Conservation (phyloP, 805 yeast species). For the Debaryomyces hansenii region DNA sequence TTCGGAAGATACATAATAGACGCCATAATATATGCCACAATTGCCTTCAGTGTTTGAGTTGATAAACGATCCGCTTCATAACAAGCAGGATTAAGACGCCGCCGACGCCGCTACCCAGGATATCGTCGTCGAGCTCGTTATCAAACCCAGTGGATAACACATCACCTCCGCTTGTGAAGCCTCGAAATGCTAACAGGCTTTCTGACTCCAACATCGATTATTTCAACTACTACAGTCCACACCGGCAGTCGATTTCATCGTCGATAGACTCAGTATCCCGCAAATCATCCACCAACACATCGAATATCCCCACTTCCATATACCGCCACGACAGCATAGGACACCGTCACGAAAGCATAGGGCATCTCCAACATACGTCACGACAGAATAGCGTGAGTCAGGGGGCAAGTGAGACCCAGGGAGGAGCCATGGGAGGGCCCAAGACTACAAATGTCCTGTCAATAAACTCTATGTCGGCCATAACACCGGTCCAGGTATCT, state of each 20-base stretch:
- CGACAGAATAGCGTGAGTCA: not conserved
- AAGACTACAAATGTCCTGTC: not conserved
- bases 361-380: not conserved
- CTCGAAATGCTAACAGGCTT: not conserved
- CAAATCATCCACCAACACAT: conserved; percentile 3
- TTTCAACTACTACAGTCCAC: conserved; percentile 1
- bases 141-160: not conserved
- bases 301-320: not conserved
- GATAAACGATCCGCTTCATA: conserved; percentile 4
- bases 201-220: conserved; percentile 5
- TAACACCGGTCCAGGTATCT: not conserved
- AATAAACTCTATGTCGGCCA: not conserved
- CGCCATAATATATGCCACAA: conserved; percentile 7
- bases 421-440: not conserved
- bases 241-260: conserved; percentile 7
- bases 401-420: not conserved
- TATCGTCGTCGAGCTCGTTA: not conserved
- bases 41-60: conserved; percentile 11
- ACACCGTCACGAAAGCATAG: not conserved
- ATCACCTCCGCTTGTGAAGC: not conserved
- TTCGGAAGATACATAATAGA: no score
- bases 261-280: conserved; percentile 7
- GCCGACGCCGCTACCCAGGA: not conserved
- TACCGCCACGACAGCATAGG: conserved; percentile 1
- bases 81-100: not conserved